phyloP scores from a whole-genome alignment of 2,329 filamentous ascomycete genomes.

The Hymenoscyphus salicellus region DNA sequence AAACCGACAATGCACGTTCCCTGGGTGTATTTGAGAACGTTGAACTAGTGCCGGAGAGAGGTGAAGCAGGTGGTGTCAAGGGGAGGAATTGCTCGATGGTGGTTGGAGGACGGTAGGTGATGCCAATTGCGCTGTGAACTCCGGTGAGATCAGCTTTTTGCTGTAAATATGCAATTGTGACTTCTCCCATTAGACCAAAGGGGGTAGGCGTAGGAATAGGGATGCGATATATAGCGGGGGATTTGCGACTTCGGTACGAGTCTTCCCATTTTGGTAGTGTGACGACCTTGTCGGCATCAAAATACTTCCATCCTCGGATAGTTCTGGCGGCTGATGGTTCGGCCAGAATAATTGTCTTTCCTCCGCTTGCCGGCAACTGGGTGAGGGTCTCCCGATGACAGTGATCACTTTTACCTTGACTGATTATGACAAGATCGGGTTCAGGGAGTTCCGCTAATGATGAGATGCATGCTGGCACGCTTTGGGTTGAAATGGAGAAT shows the following conservation, averaged over 20 bases:
- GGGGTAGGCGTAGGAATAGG: constrained; percentile 52
- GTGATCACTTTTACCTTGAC: constrained; percentile 64
- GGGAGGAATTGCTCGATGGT: constrained; percentile 8
- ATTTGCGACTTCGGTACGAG: constrained; percentile 25
- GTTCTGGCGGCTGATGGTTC: constrained; percentile 62
- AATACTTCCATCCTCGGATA: constrained; percentile 67
- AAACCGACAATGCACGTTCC: constrained; percentile 53
- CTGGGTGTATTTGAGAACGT: constrained; percentile 35
- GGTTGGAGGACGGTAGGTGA: constrained; percentile 61
- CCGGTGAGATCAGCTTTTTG: constrained; percentile 59
- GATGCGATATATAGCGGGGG: constrained; percentile 41
- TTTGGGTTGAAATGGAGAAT: constrained; percentile 60
- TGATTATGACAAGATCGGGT: constrained; percentile 57
- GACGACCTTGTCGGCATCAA: constrained; percentile 50
- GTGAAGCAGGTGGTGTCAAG: constrained; percentile 25
- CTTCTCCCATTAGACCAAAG: constrained; percentile 58
- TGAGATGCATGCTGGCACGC: constrained; percentile 52
- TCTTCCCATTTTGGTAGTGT: constrained; percentile 49
- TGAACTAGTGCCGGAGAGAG: constrained; percentile 26
- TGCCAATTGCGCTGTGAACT: constrained; percentile 65
- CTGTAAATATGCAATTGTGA: constrained; percentile 66
- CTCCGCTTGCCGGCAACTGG: constrained; percentile 53
- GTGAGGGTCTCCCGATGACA: constrained; percentile 68
- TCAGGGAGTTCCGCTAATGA: constrained; percentile 53
- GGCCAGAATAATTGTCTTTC: constrained; percentile 62